Evolutionary conservation across 2,329 filamentous ascomycete genomes (phyloP).

Genomic region (Aspergillus phoenicis): DNA sequence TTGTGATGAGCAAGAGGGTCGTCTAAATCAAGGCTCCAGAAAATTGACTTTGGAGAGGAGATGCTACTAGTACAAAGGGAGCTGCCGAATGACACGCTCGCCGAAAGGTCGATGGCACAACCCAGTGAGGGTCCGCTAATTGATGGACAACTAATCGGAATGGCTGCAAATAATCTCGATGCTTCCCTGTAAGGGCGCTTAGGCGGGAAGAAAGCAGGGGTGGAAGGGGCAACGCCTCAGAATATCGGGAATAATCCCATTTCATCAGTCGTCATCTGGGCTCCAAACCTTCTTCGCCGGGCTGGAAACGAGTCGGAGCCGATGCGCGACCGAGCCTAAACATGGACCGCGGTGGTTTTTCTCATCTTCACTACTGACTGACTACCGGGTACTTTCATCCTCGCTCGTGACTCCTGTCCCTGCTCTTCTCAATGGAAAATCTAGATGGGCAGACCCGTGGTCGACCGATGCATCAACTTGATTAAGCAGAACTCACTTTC

Average conservation of each 20-base stretch:
- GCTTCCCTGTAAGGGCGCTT: not conserved
- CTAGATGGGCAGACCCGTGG: not conserved
- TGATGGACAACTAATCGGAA: not conserved
- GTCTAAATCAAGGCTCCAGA: not conserved
- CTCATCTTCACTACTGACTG: not conserved
- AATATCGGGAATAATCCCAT: not conserved
- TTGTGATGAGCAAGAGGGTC: not conserved
- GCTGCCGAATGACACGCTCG: constrained; percentile 6
- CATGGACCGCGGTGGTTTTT: not conserved
- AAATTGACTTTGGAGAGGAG: not conserved
- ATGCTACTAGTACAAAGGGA: constrained; percentile 6
- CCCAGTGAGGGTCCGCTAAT: not conserved
- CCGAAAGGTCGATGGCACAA: constrained; percentile 1
- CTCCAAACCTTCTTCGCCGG: not conserved
- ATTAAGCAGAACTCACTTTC: not conserved
- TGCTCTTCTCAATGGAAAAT: not conserved
- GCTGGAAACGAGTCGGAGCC: constrained; percentile 5
- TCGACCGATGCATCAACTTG: not conserved
- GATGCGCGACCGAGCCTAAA: constrained; percentile 9
- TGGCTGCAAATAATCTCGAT: constrained; percentile 1
- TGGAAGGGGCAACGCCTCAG: not conserved
- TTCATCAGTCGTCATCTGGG: not conserved
- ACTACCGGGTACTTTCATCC: no score
- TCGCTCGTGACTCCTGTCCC: not conserved
- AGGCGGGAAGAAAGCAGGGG: not conserved